A percentile compares a stretch with the other conserved stretches of the same genome.
phyloP scores from a whole-genome alignment of 1,284 basidiomycete genomes.

The Farysia itapuensis region DNA sequence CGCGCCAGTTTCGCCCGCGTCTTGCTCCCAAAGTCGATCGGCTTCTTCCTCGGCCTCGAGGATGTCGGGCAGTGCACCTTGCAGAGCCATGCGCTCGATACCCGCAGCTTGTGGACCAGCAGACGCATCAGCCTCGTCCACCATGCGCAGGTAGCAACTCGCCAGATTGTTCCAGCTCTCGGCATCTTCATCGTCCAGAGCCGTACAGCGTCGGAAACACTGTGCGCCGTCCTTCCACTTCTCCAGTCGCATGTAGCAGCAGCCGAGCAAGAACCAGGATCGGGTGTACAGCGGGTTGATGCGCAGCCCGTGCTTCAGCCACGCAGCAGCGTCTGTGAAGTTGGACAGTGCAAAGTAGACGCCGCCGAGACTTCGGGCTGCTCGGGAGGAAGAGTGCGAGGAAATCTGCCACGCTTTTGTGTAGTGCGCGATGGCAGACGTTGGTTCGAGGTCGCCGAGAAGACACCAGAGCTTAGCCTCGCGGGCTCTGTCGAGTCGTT shows the following conservation, averaged over 20 bases:
- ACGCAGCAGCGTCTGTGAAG: constrained; percentile 70
- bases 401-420: constrained; percentile 82
- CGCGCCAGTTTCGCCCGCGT: constrained; percentile 4
- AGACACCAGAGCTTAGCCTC: constrained; percentile 95
- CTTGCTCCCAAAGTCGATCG: constrained; percentile 21
- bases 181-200: constrained; percentile 90
- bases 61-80: constrained; percentile 21
- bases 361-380: constrained; percentile 86
- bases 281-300: constrained; percentile 87
- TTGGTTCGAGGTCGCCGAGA: constrained; percentile 81
- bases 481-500: constrained; percentile 68
- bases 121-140: constrained; percentile 18
- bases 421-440: constrained; percentile 73
- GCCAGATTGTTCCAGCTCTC: constrained; percentile 99
- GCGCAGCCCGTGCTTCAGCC: constrained; percentile 69
- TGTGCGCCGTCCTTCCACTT: constrained; percentile 75
- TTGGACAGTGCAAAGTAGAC: constrained; percentile 73
- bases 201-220: constrained; percentile 81
- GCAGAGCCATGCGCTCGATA: constrained; percentile 21
- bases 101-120: constrained; percentile 17
- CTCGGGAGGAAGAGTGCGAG: constrained; percentile 75
- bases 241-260: constrained; percentile 77
- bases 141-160: constrained; percentile 75
- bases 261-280: constrained; percentile 94
- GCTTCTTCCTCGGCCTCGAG: constrained; percentile 39